A percentile compares a stretch with the other conserved stretches of the same genome.
Conservation (phyloP, 176 grass and related monocot species). For the Alloteropsis semialata region DNA sequence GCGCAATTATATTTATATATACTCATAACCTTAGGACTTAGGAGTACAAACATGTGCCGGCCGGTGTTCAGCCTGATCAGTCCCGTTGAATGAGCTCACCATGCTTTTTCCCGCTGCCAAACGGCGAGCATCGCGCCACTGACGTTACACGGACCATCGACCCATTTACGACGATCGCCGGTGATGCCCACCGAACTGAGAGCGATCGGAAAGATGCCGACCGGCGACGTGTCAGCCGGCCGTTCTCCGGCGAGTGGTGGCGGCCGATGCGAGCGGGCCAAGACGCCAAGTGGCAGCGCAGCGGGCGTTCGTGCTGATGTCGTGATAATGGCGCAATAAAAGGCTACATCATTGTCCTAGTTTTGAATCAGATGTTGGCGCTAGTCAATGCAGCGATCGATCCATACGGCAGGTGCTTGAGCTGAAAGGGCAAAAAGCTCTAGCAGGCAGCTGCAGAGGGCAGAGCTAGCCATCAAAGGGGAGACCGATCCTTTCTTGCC, state of each 20-base stretch:
- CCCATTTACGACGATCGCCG: neutral
- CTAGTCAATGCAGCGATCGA: conserved; percentile 1
- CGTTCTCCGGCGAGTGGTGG: neutral
- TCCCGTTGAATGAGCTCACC: neutral
- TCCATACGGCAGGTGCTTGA: neutral
- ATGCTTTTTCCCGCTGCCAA: neutral
- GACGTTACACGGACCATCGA: neutral
- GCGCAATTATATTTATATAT: no score
- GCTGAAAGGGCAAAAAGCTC: neutral
- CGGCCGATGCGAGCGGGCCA: neutral
- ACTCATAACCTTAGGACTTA: no score
- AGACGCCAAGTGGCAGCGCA: neutral
- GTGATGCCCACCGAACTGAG: neutral
- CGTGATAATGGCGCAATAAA: conserved; percentile 1
- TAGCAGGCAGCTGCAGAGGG: neutral
- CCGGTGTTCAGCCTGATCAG: neutral
- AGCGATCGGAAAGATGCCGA: neutral
- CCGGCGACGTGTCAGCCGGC: neutral
- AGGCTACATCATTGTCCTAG: neutral
- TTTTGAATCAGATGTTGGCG: neutral
- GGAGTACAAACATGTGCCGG: neutral
- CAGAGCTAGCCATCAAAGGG: neutral
- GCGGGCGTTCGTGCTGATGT: neutral
- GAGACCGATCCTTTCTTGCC: neutral
- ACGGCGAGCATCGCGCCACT: neutral